These are phyloP conservation scores for Fusarium haematococcum DNA, from an alignment of 2,329 filamentous ascomycete genomes.

Conservation along the genomic window DNA sequence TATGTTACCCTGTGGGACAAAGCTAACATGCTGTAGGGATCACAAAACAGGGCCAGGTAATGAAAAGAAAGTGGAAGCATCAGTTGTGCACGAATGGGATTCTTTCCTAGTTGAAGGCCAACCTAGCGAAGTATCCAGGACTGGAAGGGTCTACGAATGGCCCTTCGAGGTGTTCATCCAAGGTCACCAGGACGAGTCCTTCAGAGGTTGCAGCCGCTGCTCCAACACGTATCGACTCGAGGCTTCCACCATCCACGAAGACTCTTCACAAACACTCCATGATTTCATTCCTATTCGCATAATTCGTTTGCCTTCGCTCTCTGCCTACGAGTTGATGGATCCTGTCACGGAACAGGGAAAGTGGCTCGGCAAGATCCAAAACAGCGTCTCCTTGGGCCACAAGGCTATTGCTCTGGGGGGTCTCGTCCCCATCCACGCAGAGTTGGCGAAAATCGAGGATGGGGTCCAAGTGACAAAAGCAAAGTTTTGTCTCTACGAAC, in stretches of 20 bases:
- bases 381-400: background rate
- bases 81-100: background rate
- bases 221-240: slow-evolving; percentile 1
- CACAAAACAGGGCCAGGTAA: background rate
- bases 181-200: slow-evolving; percentile 7
- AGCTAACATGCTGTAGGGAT: background rate
- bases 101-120: background rate
- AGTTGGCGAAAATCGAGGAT: background rate
- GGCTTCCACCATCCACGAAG: background rate
- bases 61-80: background rate
- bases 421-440: background rate
- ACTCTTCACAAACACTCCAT: background rate
- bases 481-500: background rate
- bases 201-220: slow-evolving; percentile 2
- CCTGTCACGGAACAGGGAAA: background rate
- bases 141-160: background rate
- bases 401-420: slow-evolving; percentile 11
- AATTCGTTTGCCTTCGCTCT: background rate
- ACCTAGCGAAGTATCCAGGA: background rate
- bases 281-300: slow-evolving; percentile 5
- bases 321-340: slow-evolving; percentile 10
- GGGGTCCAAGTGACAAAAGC: background rate
- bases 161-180: slow-evolving; percentile 7
- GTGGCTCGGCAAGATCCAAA: background rate
- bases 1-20: background rate